Evolutionary conservation across 2,329 filamentous ascomycete species (phyloP).

Genomic region (Trichoderma sp.): DNA sequence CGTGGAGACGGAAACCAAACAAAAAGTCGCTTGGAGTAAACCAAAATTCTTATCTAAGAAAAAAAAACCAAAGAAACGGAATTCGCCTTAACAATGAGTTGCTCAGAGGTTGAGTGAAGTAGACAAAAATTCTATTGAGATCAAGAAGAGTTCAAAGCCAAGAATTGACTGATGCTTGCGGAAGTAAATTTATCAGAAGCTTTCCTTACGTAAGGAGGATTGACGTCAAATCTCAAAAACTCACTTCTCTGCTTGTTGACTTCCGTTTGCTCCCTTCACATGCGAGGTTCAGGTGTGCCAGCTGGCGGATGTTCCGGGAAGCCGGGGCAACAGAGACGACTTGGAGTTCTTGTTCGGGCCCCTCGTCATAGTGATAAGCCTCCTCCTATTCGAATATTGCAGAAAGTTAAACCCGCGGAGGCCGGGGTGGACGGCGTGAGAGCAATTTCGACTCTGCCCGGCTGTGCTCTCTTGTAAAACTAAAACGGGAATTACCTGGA

Average conservation of each 20-base stretch:
- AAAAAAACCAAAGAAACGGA: background rate
- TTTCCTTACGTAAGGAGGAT: constrained; percentile 24
- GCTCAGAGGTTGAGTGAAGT: background rate
- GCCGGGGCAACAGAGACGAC: constrained; percentile 15
- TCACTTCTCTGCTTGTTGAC: background rate
- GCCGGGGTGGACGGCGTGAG: background rate
- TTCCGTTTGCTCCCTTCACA: constrained; percentile 8
- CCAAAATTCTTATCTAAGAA: background rate
- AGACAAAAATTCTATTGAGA: background rate
- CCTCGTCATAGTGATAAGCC: constrained; percentile 8
- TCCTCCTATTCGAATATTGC: background rate
- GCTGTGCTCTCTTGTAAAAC: background rate
- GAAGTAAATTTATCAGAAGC: background rate
- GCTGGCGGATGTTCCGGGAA: constrained; percentile 23
- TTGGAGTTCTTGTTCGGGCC: background rate
- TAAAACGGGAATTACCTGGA: background rate
- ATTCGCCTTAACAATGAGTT: background rate
- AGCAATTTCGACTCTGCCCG: background rate
- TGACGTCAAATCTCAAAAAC: background rate
- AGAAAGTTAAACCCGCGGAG: background rate
- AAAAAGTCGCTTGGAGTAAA: background rate
- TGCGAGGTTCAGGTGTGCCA: constrained; percentile 4
- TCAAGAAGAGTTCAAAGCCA: background rate
- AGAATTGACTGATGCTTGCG: background rate
- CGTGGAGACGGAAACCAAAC: background rate